These are phyloP conservation scores for Trichoderma cornu-damae DNA, from an alignment of 2,329 filamentous ascomycete genomes.

Conservation along the genomic window DNA sequence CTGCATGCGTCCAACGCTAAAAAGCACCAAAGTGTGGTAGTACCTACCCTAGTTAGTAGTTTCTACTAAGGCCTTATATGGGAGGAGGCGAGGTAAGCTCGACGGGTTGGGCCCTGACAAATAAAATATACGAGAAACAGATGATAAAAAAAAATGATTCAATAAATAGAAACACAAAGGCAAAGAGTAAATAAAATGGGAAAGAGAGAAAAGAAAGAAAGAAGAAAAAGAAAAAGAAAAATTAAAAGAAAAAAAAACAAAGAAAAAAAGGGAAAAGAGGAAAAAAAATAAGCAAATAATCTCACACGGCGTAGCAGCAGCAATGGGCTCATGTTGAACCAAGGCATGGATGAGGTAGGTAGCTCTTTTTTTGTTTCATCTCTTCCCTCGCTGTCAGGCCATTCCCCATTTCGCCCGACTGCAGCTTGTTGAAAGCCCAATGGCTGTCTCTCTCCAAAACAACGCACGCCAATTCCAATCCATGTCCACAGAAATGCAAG, in stretches of 20 bases:
- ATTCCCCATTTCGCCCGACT: slow-evolving; percentile 20
- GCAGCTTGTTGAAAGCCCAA: slow-evolving; percentile 4
- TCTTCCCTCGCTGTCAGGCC: slow-evolving; percentile 18
- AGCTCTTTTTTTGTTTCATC: background rate
- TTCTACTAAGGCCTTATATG: too few species aligned
- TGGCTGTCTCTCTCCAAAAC: background rate
- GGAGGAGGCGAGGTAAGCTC: too few species aligned
- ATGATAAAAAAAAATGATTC: too few species aligned
- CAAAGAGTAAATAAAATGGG: too few species aligned
- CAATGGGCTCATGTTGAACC: slow-evolving; percentile 36
- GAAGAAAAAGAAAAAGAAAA: background rate
- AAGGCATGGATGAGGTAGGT: too few species aligned
- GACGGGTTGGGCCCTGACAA: too few species aligned
- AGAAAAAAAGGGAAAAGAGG: background rate
- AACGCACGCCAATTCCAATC: slow-evolving; percentile 3
- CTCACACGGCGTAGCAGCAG: background rate
- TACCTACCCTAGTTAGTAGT: too few species aligned
- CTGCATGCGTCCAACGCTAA: background rate
- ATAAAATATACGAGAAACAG: too few species aligned
- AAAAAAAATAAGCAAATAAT: background rate
- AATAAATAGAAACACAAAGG: too few species aligned
- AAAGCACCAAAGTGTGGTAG: too few species aligned
- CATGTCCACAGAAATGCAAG: slow-evolving; percentile 5
- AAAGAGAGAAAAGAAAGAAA: background rate
- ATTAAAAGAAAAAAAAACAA: background rate